These are phyloP conservation scores for Brasilioporus rufonigricans DNA, from an alignment of 768 basidiomycete genomes.

Conservation along the genomic window DNA sequence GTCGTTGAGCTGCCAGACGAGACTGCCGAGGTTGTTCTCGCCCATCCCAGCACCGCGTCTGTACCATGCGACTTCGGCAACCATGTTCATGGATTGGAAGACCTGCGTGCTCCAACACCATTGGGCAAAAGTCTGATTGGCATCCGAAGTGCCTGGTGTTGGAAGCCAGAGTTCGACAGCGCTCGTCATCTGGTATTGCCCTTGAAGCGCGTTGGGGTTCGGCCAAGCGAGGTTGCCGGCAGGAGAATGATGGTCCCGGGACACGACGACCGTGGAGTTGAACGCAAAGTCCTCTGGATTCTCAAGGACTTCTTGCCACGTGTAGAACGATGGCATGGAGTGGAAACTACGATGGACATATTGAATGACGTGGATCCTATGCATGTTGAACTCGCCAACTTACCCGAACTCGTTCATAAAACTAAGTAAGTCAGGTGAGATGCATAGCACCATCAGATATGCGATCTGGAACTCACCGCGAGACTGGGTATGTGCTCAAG, in stretches of 20 bases:
- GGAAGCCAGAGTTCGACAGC: constrained; percentile 58
- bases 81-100: constrained; percentile 59
- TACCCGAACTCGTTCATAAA: constrained; percentile 63
- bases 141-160: constrained; percentile 43
- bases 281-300: constrained; percentile 53
- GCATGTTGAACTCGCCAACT: constrained; percentile 1
- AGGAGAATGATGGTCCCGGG: constrained; percentile 56
- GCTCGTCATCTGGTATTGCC: constrained; percentile 50
- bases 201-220: constrained; percentile 52
- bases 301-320: constrained; percentile 54
- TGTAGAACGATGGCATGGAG: constrained; percentile 62
- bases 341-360: constrained; percentile 42
- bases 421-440: constrained; percentile 23
- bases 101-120: constrained; percentile 64
- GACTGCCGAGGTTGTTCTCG: constrained; percentile 57
- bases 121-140: constrained; percentile 59
- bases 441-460: neutral
- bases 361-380: neutral
- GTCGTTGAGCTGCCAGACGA: constrained; percentile 61
- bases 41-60: constrained; percentile 55
- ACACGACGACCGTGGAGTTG: constrained; percentile 55
- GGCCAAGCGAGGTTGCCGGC: constrained; percentile 51
- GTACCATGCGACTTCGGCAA: constrained; percentile 59
- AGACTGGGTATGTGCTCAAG: constrained; percentile 50
- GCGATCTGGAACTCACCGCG: constrained; percentile 31